These are phyloP conservation scores for Acmispon strigosus DNA, from an alignment of 306 rosid genomes.

Conservation along the genomic window DNA sequence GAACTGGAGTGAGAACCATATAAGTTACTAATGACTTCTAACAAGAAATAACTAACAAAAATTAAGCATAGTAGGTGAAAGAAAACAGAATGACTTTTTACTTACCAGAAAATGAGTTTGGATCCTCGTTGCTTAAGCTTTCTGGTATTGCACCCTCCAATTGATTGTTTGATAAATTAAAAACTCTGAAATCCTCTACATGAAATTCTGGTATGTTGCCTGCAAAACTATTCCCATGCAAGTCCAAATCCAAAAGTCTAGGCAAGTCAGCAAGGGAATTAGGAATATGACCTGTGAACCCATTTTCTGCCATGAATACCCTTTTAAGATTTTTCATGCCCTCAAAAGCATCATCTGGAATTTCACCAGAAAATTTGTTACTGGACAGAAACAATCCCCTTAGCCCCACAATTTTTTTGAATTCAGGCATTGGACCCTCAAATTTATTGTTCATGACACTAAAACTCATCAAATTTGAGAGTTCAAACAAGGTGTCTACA, in stretches of 20 bases:
- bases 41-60: too few species aligned
- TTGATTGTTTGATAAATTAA: slow-evolving; percentile 40
- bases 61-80: neutral
- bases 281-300: slow-evolving; percentile 52
- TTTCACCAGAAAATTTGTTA: slow-evolving; percentile 53
- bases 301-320: slow-evolving; percentile 40
- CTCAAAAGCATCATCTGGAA: slow-evolving; percentile 42
- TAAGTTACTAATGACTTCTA: too few species aligned
- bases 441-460: slow-evolving; percentile 51
- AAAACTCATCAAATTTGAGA: slow-evolving; percentile 32
- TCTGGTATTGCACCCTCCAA: slow-evolving; percentile 51
- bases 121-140: slow-evolving; percentile 19
- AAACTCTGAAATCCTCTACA: slow-evolving; percentile 1
- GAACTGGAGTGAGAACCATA: too few species aligned
- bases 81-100: neutral
- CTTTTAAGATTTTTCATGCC: slow-evolving; percentile 50
- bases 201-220: slow-evolving; percentile 65
- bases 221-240: slow-evolving; percentile 39
- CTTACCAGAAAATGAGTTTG: slow-evolving; percentile 41
- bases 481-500: slow-evolving; percentile 27
- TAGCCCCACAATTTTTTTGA: slow-evolving; percentile 36
- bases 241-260: slow-evolving; percentile 46
- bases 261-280: slow-evolving; percentile 41
- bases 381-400: slow-evolving; percentile 42
- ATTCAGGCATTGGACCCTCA: slow-evolving; percentile 50